Evolutionary conservation across 2,329 filamentous ascomycete species (phyloP), one percentile per base, ranked within the genome.

Genomic region (Pyrenochaeta sp.): DNA sequence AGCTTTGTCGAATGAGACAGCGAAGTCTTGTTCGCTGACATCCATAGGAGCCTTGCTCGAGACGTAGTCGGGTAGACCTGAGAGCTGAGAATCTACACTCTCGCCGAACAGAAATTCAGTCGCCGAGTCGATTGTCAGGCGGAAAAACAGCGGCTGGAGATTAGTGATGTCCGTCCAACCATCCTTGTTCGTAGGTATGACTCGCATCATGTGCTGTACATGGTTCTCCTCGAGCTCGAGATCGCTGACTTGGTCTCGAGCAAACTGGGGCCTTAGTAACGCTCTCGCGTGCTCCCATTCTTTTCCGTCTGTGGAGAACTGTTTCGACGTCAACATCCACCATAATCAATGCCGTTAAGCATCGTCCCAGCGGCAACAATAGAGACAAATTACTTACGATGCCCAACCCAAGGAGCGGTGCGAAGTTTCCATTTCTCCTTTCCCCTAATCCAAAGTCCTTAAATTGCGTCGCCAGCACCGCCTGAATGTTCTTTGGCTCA

Each of bases 401-500:
- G 40, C 78, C 79, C 27, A 67, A 56, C 6, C 80, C 80, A 8
- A 83, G 71, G 5, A 82, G 55, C 0, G 77, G 75, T 32, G 57
- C 61, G 48, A 83, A 81, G 28, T 68, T 72, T 1, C 58, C 58
- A 57, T 76, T 78, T 24, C 80, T 64, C 19, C 71, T 57, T 7
- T 64, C 52, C 0, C 78, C 78, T 4, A 82, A 53, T 2, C 74
- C 71, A 72, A 80, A 83, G 46, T 82, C 81, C 62, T 82, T 81
- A 61, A 80, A 80, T 30, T 81, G 74, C 1, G 77, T 73, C 7
- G 79, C 78, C 36, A 82, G 75, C 32, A 83, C 72, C 3, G 76
- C 69, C 63, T 83, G 80, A 15, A 83, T 68, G 46, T 81, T 83
- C 60, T 78, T 77, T 1, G 80, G 80, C 40, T 83, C 80, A 3